Conservation (phyloP, 179 eudicot genomes). For the Gypsophila paniculata region DNA sequence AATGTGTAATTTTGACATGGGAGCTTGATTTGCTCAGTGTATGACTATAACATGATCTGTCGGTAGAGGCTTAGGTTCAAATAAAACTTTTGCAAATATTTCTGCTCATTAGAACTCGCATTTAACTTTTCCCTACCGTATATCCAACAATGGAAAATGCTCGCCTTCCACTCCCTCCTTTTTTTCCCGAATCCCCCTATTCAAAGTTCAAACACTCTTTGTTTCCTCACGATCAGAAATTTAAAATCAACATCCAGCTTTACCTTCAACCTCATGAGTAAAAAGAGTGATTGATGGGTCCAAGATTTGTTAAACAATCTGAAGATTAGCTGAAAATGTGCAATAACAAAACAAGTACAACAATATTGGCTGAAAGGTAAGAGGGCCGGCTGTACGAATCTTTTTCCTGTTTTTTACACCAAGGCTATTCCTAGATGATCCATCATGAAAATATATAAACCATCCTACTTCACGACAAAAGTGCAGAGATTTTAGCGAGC, state of each 20-base stretch:
- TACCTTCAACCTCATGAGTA: neutral
- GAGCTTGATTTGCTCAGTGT: neutral
- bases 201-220: constrained; percentile 1
- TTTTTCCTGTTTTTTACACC: neutral
- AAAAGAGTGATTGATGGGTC: neutral
- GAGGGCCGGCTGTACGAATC: no score
- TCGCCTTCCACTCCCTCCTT: neutral
- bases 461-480: neutral
- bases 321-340: neutral
- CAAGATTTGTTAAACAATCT: neutral
- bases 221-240: neutral
- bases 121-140: no score
- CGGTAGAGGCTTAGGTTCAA: neutral
- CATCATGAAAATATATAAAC: neutral
- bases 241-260: neutral
- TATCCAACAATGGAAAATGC: no score
- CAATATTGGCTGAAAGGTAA: neutral
- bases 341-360: neutral
- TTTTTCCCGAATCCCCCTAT: neutral
- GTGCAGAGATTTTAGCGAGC: neutral
- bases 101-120: neutral
- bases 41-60: constrained; percentile 11
- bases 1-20: constrained; percentile 9
- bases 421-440: neutral
- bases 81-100: neutral